Evolutionary conservation across 208 protist genomes (phyloP).

Genomic region (Phytomonas serpens): DNA sequence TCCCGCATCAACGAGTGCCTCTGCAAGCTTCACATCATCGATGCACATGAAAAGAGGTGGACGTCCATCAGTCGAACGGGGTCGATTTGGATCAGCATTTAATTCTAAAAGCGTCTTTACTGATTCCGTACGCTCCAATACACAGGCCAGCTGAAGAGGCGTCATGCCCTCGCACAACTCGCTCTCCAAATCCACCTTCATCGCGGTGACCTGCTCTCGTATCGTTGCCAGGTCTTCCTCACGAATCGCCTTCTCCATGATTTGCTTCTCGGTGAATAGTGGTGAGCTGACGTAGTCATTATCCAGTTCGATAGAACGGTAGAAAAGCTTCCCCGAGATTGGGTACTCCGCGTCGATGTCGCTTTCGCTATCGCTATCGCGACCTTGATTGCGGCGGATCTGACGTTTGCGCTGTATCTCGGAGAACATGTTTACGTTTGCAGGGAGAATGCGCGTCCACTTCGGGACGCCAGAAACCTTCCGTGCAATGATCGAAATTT

Average conservation of each 20-base stretch:
- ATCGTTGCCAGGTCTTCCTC: slow-evolving; percentile 39
- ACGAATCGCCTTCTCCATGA: slow-evolving; percentile 51
- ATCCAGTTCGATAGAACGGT: slow-evolving; percentile 70
- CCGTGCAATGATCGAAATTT: slow-evolving; percentile 61
- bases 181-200: slow-evolving; percentile 46
- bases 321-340: slow-evolving; percentile 74
- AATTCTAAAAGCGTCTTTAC: slow-evolving; percentile 50
- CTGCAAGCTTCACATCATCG: slow-evolving; percentile 54
- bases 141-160: slow-evolving; percentile 71
- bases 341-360: slow-evolving; percentile 61
- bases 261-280: slow-evolving; percentile 46
- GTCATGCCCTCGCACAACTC: slow-evolving; percentile 71
- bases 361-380: slow-evolving; percentile 83
- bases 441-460: slow-evolving; percentile 51
- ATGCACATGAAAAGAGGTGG: slow-evolving; percentile 85
- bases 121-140: slow-evolving; percentile 41
- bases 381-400: slow-evolving; percentile 41
- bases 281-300: slow-evolving; percentile 40
- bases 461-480: slow-evolving; percentile 26
- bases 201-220: slow-evolving; percentile 24
- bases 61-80: slow-evolving; percentile 52
- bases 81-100: slow-evolving; percentile 63
- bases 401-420: slow-evolving; percentile 41
- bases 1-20: slow-evolving; percentile 57
- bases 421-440: slow-evolving; percentile 29